phyloP scores from a whole-genome alignment of 176 grass and related monocot genomes.

The Oryza coarctata region DNA sequence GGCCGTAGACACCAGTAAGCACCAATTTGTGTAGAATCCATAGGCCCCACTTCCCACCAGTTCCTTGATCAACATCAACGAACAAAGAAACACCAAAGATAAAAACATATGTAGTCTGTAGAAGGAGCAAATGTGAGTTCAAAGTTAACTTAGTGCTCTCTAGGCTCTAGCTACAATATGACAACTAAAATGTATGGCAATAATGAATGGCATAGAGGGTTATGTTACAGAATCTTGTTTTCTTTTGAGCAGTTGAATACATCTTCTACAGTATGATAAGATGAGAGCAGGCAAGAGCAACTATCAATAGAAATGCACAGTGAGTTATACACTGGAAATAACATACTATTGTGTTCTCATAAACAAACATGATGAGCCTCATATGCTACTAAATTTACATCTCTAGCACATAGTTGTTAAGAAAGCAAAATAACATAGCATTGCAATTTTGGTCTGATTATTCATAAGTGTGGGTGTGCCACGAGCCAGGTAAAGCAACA shows the following conservation, averaged over 20 bases:
- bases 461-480: not conserved
- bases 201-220: not conserved
- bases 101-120: slow-evolving; percentile 91
- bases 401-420: not conserved
- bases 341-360: not conserved
- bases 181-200: slow-evolving; percentile 7
- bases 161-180: not conserved
- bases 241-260: slow-evolving; percentile 8
- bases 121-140: slow-evolving; percentile 20
- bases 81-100: slow-evolving; percentile 84
- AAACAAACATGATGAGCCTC: not conserved
- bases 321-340: not conserved
- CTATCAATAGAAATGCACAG: not conserved
- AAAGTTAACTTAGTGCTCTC: not conserved
- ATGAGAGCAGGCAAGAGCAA: not conserved
- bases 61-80: slow-evolving; percentile 62
- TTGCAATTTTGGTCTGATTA: not conserved
- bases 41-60: slow-evolving; percentile 87
- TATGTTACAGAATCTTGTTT: not conserved
- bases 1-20: slow-evolving; percentile 82
- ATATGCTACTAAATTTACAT: slow-evolving; percentile 3
- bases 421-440: not conserved
- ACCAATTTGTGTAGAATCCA: slow-evolving; percentile 87
- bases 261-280: not conserved
- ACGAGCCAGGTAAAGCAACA: not conserved